phyloP scores from a whole-genome alignment of 352 stramenopile species.

The Phytophthora palmivora region DNA sequence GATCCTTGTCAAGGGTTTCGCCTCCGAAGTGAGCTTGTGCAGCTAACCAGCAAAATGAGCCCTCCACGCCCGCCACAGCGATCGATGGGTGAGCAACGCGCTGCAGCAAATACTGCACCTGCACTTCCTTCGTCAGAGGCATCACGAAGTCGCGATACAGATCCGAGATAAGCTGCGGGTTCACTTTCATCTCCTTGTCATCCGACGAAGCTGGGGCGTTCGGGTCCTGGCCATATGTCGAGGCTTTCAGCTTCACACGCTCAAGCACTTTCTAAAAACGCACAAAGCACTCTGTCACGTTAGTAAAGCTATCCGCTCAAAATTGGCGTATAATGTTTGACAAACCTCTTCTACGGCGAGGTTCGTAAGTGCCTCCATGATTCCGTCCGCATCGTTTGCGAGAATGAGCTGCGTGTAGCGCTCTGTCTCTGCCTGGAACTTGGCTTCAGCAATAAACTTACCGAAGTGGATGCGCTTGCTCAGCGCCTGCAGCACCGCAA shows the following conservation, averaged over 20 bases:
- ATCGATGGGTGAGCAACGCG: slow-evolving; percentile 82
- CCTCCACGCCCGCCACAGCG: slow-evolving; percentile 67
- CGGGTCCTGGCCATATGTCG: slow-evolving; percentile 93
- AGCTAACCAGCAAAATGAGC: slow-evolving; percentile 82
- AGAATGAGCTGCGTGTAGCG: slow-evolving; percentile 94
- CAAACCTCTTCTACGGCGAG: slow-evolving; percentile 90
- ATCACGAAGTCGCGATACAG: slow-evolving; percentile 99
- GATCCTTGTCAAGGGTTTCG: slow-evolving; percentile 47
- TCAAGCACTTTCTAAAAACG: slow-evolving; percentile 81
- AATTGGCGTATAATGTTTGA: slow-evolving; percentile 5
- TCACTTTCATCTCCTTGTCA: slow-evolving; percentile 91
- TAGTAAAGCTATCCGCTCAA: not conserved
- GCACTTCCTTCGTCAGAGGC: slow-evolving; percentile 98
- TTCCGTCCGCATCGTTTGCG: slow-evolving; percentile 93
- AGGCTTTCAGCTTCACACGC: slow-evolving; percentile 96
- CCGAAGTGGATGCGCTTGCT: slow-evolving; percentile 98
- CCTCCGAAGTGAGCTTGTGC: slow-evolving; percentile 73
- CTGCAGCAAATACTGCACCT: slow-evolving; percentile 93
- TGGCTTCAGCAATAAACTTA: slow-evolving; percentile 98
- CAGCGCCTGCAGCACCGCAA: slow-evolving; percentile 95
- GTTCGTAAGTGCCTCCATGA: slow-evolving; percentile 97
- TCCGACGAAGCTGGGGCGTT: slow-evolving; percentile 48
- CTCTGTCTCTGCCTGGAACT: slow-evolving; percentile 94
- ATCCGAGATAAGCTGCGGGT: slow-evolving; percentile 96
- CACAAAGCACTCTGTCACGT: not conserved